These are phyloP conservation scores for Colletotrichum sansevieriae DNA, from an alignment of 2,329 filamentous ascomycete species.

Conservation along the genomic window DNA sequence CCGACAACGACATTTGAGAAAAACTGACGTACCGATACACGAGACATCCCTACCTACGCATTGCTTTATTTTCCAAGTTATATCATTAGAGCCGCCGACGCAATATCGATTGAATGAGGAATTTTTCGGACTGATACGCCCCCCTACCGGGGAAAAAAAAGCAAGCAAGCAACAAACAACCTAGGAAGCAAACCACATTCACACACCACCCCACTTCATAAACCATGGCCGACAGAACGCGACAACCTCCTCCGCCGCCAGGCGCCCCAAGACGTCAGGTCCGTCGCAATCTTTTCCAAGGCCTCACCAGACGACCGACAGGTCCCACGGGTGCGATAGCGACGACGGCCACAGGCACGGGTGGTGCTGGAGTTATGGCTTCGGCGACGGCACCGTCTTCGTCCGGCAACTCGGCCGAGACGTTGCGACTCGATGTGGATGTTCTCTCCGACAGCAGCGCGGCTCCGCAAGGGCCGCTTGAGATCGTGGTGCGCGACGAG, in stretches of 20 bases:
- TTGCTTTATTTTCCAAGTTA: too few relatives aligned
- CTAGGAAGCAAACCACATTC: constrained; percentile 9
- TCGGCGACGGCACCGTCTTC: constrained; percentile 32
- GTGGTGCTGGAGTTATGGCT: constrained; percentile 46
- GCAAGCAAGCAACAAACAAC: constrained; percentile 4
- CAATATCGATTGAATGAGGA: background rate
- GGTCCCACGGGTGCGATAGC: constrained; percentile 45
- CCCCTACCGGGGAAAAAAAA: background rate
- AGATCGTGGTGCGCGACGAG: constrained; percentile 73
- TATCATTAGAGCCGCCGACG: too few relatives aligned
- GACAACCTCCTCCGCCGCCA: constrained; percentile 23
- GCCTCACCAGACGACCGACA: constrained; percentile 69
- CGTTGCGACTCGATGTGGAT: constrained; percentile 62
- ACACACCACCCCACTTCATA: background rate
- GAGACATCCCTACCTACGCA: constrained; percentile 11
- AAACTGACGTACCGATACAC: background rate
- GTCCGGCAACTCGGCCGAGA: constrained; percentile 57
- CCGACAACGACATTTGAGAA: background rate
- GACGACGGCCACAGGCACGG: background rate
- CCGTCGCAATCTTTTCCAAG: constrained; percentile 71
- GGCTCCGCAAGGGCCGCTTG: constrained; percentile 48
- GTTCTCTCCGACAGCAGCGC: constrained; percentile 53
- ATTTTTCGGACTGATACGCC: background rate
- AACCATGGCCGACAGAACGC: constrained; percentile 35
- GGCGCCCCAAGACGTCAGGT: constrained; percentile 47